Percentiles rank a stretch among this genome's conserved stretches.
phyloP scores from a whole-genome alignment of 176 grass and related monocot species.

The Thalia dealbata region DNA sequence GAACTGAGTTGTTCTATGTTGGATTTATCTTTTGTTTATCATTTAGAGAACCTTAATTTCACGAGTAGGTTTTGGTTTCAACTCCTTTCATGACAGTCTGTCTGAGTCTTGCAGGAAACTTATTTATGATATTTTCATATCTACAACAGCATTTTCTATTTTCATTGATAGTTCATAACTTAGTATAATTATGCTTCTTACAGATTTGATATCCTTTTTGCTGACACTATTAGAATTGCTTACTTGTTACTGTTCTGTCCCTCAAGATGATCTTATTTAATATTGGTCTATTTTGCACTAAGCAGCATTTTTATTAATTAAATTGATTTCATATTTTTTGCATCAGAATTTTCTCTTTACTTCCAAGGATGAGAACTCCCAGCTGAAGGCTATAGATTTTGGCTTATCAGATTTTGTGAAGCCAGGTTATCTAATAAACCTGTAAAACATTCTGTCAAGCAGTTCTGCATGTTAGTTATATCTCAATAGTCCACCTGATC shows the following conservation, averaged over 20 bases:
- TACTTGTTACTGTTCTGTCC: not conserved
- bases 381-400: constrained; percentile 73
- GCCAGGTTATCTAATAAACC: constrained; percentile 41
- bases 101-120: too few species aligned
- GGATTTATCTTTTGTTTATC: too few species aligned
- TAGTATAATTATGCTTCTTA: too few species aligned
- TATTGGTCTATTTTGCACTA: constrained; percentile 6
- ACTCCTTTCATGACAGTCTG: too few species aligned
- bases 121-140: too few species aligned
- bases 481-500: constrained; percentile 8
- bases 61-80: too few species aligned
- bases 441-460: not conserved
- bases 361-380: constrained; percentile 61
- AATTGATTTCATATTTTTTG: not conserved
- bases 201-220: too few species aligned
- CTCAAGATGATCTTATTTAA: not conserved
- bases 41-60: too few species aligned
- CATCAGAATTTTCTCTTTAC: constrained; percentile 77
- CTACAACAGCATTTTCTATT: too few species aligned
- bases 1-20: too few species aligned
- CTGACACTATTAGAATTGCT: too few species aligned
- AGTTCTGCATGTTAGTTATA: not conserved
- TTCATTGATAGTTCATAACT: too few species aligned
- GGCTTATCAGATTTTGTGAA: constrained; percentile 79
- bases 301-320: not conserved